Evolutionary conservation across 2,329 filamentous ascomycete genomes (phyloP).

Genomic region (Acephala macrosclerotiorum): DNA sequence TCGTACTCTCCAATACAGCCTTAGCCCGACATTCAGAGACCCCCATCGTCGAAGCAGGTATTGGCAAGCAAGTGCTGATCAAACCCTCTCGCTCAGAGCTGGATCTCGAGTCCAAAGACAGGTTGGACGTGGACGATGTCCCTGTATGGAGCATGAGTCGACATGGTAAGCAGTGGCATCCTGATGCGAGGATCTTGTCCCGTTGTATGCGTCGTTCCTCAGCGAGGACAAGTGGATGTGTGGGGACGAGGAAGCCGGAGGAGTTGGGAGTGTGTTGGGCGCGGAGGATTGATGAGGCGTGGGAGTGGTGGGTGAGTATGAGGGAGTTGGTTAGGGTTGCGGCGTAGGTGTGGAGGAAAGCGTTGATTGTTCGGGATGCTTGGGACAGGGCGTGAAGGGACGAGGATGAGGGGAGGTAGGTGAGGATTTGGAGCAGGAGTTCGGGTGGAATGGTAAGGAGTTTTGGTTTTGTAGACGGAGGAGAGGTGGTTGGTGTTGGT

Average conservation of each 20-base stretch:
- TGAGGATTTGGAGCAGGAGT: constrained; percentile 46
- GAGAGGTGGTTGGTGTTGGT: neutral
- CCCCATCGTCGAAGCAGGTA: neutral
- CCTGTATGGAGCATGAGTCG: neutral
- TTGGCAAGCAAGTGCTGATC: constrained; percentile 13
- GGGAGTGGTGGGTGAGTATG: constrained; percentile 25
- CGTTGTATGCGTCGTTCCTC: constrained; percentile 22
- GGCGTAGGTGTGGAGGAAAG: constrained; percentile 31
- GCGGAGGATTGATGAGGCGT: constrained; percentile 24
- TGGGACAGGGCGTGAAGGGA: constrained; percentile 30
- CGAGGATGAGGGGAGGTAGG: constrained; percentile 29
- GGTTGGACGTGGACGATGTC: constrained; percentile 10
- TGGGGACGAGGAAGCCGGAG: constrained; percentile 34
- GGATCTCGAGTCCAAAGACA: constrained; percentile 10
- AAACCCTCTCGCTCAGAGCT: neutral
- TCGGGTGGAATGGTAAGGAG: constrained; percentile 43
- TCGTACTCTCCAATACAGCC: neutral
- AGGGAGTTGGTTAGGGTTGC: constrained; percentile 34
- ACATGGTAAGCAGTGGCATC: constrained; percentile 23
- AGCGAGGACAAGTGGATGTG: constrained; percentile 23
- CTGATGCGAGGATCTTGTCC: constrained; percentile 20
- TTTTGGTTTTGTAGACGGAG: neutral
- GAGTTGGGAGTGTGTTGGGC: constrained; percentile 11
- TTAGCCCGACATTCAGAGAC: constrained; percentile 7
- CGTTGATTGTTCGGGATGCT: constrained; percentile 27